Evolutionary conservation across 2,329 filamentous ascomycete species (phyloP), one percentile per base, ranked within the genome.

Genomic region (Colletotrichum orchidophilum): DNA sequence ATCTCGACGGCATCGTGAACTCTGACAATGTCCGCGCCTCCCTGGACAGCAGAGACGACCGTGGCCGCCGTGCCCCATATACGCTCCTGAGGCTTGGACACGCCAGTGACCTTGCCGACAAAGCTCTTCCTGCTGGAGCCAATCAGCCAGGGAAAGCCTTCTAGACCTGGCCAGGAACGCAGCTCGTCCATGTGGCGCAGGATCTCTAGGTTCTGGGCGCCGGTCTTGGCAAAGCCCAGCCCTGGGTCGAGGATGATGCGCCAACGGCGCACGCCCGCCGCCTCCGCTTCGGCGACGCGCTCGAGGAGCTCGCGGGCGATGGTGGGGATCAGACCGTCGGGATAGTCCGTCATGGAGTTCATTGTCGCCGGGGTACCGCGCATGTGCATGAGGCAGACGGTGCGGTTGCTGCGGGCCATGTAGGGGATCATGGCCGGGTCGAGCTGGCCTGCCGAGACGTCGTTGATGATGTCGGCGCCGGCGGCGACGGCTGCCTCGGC

Each of bases 191-290:
- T 81, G 1, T 89, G 83, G 9, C 93, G 86, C 39, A 99, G 83
- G 2, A 99, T 83, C 75, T 94, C 91, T 2, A 98, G 83, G 80
- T 98, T 98, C 80, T 98, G 94, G 50, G 87, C 85, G 64, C 87
- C 86, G 0, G 90, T 91, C 84, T 99, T 99, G 66, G 96, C 95
- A 79, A 99, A 99, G 0, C 96, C 96, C 35, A 99, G 89, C 0
- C 96, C 96, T 0, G 96, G 96, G 79, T 99, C 96, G 1, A 98
- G 89, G 39, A 98, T 91, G 74, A 99, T 97, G 74, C 96, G 93
- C 96, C 96, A 99, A 59, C 95, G 91, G 4, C 94, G 88, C 53
- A 99, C 89, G 0, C 96, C 96, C 0, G 94, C 95, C 15, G 85
- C 87, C 80, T 97, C 87, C 26, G 96, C 96, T 2, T 90, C 93